Percentiles rank a stretch among this genome's conserved stretches.
Evolutionary conservation across 139 green algal genomes (phyloP).

Genomic region (Diplosphaera chodatii): DNA sequence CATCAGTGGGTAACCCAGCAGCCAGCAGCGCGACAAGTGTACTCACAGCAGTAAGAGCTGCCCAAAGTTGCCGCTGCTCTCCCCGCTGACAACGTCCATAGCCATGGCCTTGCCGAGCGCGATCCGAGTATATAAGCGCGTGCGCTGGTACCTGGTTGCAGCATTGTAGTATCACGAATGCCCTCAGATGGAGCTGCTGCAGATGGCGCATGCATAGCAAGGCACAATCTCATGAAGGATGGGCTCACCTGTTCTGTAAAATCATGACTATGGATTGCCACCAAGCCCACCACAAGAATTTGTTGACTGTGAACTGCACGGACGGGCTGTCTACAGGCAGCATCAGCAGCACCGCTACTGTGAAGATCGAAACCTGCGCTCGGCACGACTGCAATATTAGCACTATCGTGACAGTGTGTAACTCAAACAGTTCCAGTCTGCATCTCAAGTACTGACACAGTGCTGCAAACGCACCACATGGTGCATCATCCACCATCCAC

Average conservation of each 20-base stretch:
- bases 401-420: too few relatives aligned
- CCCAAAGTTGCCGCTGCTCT: conserved; percentile 60
- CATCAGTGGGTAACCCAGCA: too few relatives aligned
- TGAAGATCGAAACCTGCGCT: too few relatives aligned
- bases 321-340: conserved; percentile 78
- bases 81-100: conserved; percentile 87
- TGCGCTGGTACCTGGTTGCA: conserved; percentile 68
- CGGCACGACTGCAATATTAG: too few relatives aligned
- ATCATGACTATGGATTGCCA: conserved; percentile 34
- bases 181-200: too few relatives aligned
- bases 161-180: too few relatives aligned
- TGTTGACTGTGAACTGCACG: conserved; percentile 27
- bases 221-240: too few relatives aligned
- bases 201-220: too few relatives aligned
- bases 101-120: conserved; percentile 79
- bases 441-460: too few relatives aligned
- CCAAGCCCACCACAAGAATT: conserved; percentile 47
- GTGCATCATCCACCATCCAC: conserved; percentile 86
- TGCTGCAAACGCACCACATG: too few relatives aligned
- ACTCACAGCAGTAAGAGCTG: conserved; percentile 69
- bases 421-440: too few relatives aligned
- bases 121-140: conserved; percentile 91
- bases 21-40: not conserved
- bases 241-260: conserved; percentile 53
- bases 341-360: conserved; percentile 73